Conservation (phyloP, 305 asterid species). For the Solanum chacoense region DNA sequence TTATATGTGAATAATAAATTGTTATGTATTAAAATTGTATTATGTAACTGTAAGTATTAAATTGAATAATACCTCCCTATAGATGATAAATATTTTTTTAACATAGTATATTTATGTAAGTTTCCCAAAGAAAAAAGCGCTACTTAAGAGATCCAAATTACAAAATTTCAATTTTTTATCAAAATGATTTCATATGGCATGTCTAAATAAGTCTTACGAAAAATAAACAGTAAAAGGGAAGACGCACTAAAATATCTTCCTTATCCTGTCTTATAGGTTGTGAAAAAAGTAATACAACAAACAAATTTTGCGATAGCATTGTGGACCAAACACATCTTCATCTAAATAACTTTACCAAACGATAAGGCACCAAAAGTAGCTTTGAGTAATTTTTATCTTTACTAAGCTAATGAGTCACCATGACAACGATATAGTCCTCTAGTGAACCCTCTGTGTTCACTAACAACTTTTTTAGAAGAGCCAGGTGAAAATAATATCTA, state of each 20-base stretch:
- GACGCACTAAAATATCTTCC: not conserved
- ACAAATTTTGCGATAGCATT: not conserved
- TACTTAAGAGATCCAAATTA: not conserved
- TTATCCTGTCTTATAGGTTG: not conserved
- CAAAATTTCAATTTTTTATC: not conserved
- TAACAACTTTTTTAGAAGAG: not conserved
- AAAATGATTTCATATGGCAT: not conserved
- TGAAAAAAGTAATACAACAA: not conserved
- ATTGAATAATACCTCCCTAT: not conserved
- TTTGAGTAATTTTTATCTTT: not conserved
- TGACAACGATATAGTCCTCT: not conserved
- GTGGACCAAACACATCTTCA: not conserved
- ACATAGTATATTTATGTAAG: not conserved
- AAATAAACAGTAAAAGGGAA: not conserved
- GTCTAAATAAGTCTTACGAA: not conserved
- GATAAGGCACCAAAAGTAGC: not conserved
- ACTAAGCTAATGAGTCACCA: not conserved
- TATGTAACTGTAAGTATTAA: too few species aligned
- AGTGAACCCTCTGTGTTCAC: not conserved
- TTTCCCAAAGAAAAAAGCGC: not conserved
- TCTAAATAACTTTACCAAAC: not conserved
- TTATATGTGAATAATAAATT: too few species aligned
- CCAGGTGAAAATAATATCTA: not conserved
- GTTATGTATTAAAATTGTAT: not conserved
- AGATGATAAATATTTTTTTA: too few species aligned